These are phyloP conservation scores for Begonia peltatifolia DNA, from an alignment of 306 rosid species.

Conservation along the genomic window DNA sequence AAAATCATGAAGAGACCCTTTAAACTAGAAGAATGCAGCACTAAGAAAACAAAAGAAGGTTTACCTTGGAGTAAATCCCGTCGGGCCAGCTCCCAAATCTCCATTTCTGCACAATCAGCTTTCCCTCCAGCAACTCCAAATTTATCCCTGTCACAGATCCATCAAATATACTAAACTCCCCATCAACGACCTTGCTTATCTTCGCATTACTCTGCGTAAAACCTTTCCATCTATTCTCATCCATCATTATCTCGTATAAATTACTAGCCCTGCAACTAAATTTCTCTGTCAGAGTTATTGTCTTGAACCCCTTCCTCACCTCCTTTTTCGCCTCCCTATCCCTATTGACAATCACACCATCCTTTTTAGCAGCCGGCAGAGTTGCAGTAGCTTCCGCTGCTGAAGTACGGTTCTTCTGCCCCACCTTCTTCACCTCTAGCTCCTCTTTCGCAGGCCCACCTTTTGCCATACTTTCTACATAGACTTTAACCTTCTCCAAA, in stretches of 20 bases:
- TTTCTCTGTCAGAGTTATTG: slow-evolving; percentile 67
- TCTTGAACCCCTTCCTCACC: slow-evolving; percentile 49
- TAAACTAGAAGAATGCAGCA: too few relatives aligned
- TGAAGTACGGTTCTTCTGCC: slow-evolving; percentile 19
- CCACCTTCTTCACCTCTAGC: slow-evolving; percentile 40
- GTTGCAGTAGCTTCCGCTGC: background rate
- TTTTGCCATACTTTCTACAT: slow-evolving; percentile 63
- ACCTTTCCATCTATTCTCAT: slow-evolving; percentile 95
- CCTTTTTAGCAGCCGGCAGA: slow-evolving; percentile 11
- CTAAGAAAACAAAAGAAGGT: background rate
- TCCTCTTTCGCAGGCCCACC: slow-evolving; percentile 94
- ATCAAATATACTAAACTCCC: slow-evolving; percentile 68
- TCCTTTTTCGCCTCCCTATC: slow-evolving; percentile 20
- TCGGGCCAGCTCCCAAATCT: slow-evolving; percentile 88
- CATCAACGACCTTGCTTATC: slow-evolving; percentile 85
- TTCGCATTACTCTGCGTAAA: slow-evolving; percentile 82
- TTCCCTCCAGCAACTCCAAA: slow-evolving; percentile 75
- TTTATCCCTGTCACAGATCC: slow-evolving; percentile 77
- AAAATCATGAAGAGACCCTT: too few relatives aligned
- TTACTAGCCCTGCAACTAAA: slow-evolving; percentile 68
- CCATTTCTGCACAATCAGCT: slow-evolving; percentile 77
- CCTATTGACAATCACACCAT: slow-evolving; percentile 9
- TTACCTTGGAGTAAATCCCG: slow-evolving; percentile 57
- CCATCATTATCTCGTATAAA: slow-evolving; percentile 85
- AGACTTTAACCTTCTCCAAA: slow-evolving; percentile 63